Evolutionary conservation across 2,329 filamentous ascomycete genomes (phyloP), one percentile per base, ranked within the genome.

Genomic region (Zasmidium citrigriseum): DNA sequence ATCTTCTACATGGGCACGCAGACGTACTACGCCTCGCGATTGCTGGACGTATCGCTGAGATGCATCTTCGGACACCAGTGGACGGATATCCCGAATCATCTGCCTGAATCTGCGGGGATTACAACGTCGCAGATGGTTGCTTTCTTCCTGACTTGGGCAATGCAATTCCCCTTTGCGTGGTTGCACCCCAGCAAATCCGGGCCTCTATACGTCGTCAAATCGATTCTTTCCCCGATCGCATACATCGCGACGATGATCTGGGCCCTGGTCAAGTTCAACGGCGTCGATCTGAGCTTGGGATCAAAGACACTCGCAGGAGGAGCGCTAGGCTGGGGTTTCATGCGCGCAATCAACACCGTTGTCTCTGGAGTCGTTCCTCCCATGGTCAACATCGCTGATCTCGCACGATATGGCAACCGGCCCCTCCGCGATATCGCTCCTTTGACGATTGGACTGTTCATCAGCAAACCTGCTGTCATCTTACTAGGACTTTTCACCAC

Each of bases 221-320:
- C 61, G 10, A 22, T 64, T 12, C 52, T 63, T 7, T 64, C 58
- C 10, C 64, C 64, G 14, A 66, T 69, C 38, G 91, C 90, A 9
- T 91, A 89, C 53, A 81, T 96, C 50, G 86, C 89, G n/a, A 93
- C 93, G 72, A 89, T 96, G 73, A 88, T 90, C 69, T 96, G 92
- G 92, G 85, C 90, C 1, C 82, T 96, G 22, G 86, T 90, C 46
- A 60, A 61, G 23, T 62, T 64, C 45, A 25, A 46, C 22, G 61
- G 61, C 22, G 59, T 64, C 10, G 59, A 64, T 23, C 38, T 64
- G 34, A 56, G 55, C 25, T 50, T 62, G 10, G 61, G 60, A 9
- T 56, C 52, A 2, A 57, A 61, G 1, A 62, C 62, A 21, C 66
- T 64, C 7, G 64, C 59, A 2, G 59, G 54, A 7, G 27, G 51